Percentiles rank a stretch among this genome's conserved stretches.
phyloP scores from a whole-genome alignment of 2,329 filamentous ascomycete genomes.

The Hypoxylon sp. region DNA sequence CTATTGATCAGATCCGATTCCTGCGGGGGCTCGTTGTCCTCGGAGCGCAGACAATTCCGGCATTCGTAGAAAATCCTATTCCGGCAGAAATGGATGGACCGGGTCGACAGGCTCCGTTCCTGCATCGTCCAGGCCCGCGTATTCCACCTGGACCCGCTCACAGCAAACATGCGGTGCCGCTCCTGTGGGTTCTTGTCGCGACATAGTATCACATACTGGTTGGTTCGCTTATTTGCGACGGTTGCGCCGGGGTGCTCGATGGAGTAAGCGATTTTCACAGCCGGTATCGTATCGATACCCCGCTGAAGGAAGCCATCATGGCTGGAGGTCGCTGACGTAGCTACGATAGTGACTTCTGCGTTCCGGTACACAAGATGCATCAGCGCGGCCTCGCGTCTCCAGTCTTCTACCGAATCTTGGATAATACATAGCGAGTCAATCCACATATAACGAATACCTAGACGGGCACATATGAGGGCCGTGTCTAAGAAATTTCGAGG shows the following conservation, averaged over 20 bases:
- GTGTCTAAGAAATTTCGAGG: slow-evolving; percentile 36
- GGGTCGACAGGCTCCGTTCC: slow-evolving; percentile 40
- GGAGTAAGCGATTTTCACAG: slow-evolving; percentile 30
- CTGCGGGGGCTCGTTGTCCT: slow-evolving; percentile 37
- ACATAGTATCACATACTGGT: slow-evolving; percentile 5
- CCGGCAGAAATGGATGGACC: slow-evolving; percentile 39
- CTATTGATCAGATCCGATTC: slow-evolving; percentile 24
- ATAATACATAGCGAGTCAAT: background rate
- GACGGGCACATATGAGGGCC: slow-evolving; percentile 27
- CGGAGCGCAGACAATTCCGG: slow-evolving; percentile 29
- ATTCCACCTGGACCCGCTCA: slow-evolving; percentile 39
- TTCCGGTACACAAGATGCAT: slow-evolving; percentile 42
- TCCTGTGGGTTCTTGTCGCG: slow-evolving; percentile 3
- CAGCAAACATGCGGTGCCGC: slow-evolving; percentile 27
- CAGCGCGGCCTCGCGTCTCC: slow-evolving; percentile 29
- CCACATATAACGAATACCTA: slow-evolving; percentile 27
- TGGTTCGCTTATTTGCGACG: background rate
- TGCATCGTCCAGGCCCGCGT: slow-evolving; percentile 43
- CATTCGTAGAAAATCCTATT: slow-evolving; percentile 43
- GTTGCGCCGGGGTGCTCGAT: background rate
- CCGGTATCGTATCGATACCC: slow-evolving; percentile 13
- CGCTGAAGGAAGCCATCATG: slow-evolving; percentile 36
- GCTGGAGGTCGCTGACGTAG: slow-evolving; percentile 36
- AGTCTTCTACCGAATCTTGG: slow-evolving; percentile 26
- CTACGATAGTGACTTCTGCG: slow-evolving; percentile 37